Evolutionary conservation across 2,329 filamentous ascomycete genomes (phyloP).

Genomic region (Pyricularia sp.): DNA sequence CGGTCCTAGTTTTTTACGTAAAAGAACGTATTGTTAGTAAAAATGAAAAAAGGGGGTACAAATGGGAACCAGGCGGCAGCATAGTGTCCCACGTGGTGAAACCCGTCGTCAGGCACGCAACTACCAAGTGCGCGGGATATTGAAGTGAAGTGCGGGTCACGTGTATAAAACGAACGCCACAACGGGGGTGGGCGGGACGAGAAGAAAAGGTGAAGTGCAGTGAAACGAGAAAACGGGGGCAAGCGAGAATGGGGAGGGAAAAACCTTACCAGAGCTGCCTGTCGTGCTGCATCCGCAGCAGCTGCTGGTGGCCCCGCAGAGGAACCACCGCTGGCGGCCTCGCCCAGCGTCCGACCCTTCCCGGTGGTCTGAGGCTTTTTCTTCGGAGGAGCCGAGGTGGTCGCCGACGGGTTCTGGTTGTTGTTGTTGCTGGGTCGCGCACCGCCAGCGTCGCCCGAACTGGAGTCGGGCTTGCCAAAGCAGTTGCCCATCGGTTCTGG

Average conservation of each 20-base stretch:
- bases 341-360: constrained; percentile 57
- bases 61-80: neutral
- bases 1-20: neutral
- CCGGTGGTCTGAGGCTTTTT: constrained; percentile 34
- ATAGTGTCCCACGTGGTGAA: constrained; percentile 10
- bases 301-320: neutral
- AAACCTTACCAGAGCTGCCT: constrained; percentile 46
- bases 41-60: too few relatives aligned
- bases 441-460: constrained; percentile 62
- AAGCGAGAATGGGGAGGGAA: too few relatives aligned
- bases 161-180: neutral
- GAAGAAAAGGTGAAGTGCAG: too few relatives aligned
- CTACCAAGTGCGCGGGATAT: too few relatives aligned
- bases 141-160: neutral
- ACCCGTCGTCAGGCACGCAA: constrained; percentile 8
- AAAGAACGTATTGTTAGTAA: neutral
- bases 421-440: constrained; percentile 31
- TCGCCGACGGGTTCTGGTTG: constrained; percentile 38
- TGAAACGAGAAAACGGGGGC: too few relatives aligned
- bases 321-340: constrained; percentile 21
- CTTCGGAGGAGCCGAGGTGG: constrained; percentile 22
- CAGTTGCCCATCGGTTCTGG: constrained; percentile 65
- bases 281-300: constrained; percentile 53
- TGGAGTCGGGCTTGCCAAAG: constrained; percentile 72
- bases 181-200: too few relatives aligned